Conservation (phyloP, 2,329 filamentous ascomycete species). For the Fusarium verticillioides region DNA sequence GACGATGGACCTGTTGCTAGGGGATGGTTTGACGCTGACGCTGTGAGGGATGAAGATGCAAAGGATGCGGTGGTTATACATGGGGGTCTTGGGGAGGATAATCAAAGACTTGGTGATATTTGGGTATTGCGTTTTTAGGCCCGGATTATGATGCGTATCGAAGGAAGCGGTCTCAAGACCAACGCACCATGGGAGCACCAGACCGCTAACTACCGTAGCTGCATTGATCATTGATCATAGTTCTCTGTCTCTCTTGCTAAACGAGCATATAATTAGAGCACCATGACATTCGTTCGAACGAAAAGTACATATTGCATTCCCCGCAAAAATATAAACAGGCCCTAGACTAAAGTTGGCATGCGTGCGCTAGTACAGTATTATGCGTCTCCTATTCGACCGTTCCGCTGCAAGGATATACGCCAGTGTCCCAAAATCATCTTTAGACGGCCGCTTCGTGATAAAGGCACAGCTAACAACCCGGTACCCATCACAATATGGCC, state of each 20-base stretch:
- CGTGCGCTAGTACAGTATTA: not conserved
- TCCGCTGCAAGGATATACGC: accelerated
- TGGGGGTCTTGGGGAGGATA: conserved; percentile 1
- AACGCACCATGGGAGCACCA: accelerated
- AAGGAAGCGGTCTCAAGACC: accelerated
- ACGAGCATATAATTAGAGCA: not conserved
- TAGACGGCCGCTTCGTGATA: accelerated
- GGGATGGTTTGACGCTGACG: conserved; percentile 2
- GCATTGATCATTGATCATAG: accelerated
- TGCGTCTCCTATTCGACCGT: accelerated
- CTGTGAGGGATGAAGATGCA: accelerated
- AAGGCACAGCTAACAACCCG: accelerated
- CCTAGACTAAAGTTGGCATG: accelerated
- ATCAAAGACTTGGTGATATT: not conserved
- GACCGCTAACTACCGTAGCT: not conserved
- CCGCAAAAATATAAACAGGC: accelerated
- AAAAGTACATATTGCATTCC: not conserved
- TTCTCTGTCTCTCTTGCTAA: accelerated
- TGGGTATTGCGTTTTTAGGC: not conserved
- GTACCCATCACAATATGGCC: not conserved
- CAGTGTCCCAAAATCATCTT: no score
- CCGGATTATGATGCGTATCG: no score
- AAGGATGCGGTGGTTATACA: not conserved
- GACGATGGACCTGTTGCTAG: not conserved
- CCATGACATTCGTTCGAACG: accelerated